Base-by-base conservation (phyloP, 257 asterid species). In the Mitragyna speciosa region DNA sequence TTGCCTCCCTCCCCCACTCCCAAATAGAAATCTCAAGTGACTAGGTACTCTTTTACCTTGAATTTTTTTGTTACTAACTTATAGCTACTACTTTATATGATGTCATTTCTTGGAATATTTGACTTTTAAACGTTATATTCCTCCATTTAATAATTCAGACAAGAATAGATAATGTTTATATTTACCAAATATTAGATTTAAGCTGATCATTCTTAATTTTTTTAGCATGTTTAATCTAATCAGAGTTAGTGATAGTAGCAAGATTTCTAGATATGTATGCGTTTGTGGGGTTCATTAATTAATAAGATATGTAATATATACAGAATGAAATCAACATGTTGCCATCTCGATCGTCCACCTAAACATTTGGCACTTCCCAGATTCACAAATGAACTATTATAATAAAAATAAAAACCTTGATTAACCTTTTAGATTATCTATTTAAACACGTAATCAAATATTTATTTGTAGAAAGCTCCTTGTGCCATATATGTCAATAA, bases 271-370 rank as follows among this genome's bases (percentile, higher is more conserved):
- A 51, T 2, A 20, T 10, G 15, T 54, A 31, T 30, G 10, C 51
- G n/a, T 31, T 15, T 33, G 52, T 0, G 4, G 20, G 47, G 19
- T 20, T 59, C 45, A 63, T 61, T 28, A 61, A 63, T 61, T 28
- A 61, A 54, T 76, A 36, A 24, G 22, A 39, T 6, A 59, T 30
- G 70, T 61, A 76, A 28, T n/a, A 15, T 20, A 28, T 17, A 63
- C 17, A 69, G 45, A 72, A 64, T 47, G 49, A 63, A 80, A 86
- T 84, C 59, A 70, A 70, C 54, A 45, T 45, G 49, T 45, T 2
- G 49, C 49, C 49, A 76, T 72, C 85, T 85, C 65, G 90, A 80
- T 86, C 45, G 84, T 81, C 85, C 78, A 85, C 84, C 81, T 17
- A 66, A 84, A 73, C 70, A 74, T 73, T 80, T 80, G 80, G 47